Evolutionary conservation across 495 filamentous ascomycete species (phyloP), one percentile per base, ranked within the genome.

Genomic region (Clavariopsis aquatica): DNA sequence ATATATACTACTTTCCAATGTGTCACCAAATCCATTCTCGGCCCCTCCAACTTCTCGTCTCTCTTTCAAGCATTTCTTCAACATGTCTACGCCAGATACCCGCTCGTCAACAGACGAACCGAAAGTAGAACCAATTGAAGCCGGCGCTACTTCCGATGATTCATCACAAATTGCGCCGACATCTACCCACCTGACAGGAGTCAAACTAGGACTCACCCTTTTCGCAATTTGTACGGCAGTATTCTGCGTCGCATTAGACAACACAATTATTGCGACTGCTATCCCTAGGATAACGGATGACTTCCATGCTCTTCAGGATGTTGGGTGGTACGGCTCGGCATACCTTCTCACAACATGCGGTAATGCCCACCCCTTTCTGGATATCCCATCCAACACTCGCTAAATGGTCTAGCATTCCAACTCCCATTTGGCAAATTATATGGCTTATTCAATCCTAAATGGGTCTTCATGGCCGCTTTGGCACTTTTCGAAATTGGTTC

Each of bases 221-320:
- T 19, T 52, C 23, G 49, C 49, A 3, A 10, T 52, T 1, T 29
- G 49, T 26, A 29, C 22, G 17, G 49, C 49, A 9, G 49, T 52
- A 28, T 52, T 52, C 13, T 52, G 49, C 20, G 49, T 52, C 15
- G 49, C 36, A 46, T 58, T 36, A 26, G 85, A 88, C 69, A 85
- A 87, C 62, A 89, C 88, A 6, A 92, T 93, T 65, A 89, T 94
- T 55, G 86, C 89, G 13, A 92, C 89, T 0, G 90, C 90, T 19
- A 92, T 93, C 52, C 90, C 90, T 4, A 84, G 84, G 51, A 93
- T 94, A 58, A 93, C 90, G 0, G 85, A 91, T 69, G 73, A 89
- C 36, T 94, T 93, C 74, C 78, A 89, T 34, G 83, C 86, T 17
- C 75, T 93, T 1, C 76, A 80, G 9, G 90, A 93, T 69, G 85